Conservation (phyloP, 768 basidiomycete genomes). For the Serendipita indica region DNA sequence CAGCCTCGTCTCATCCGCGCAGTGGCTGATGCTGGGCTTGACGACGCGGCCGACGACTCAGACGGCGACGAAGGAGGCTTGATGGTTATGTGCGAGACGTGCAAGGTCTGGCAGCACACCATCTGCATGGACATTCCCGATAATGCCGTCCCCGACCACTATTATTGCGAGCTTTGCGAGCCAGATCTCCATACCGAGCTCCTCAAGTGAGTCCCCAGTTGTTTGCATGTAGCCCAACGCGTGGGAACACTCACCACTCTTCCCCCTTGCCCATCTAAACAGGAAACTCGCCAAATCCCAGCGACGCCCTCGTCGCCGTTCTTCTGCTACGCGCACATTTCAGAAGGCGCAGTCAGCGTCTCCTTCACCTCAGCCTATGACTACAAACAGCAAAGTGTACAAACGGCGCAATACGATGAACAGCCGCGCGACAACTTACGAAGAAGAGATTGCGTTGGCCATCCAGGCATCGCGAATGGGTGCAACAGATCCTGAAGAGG, state of each 20-base stretch:
- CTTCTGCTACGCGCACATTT: slow-evolving; percentile 15
- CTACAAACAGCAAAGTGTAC: slow-evolving; percentile 31
- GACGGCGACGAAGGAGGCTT: slow-evolving; percentile 58
- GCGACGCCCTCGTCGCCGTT: not conserved
- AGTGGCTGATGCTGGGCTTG: slow-evolving; percentile 9
- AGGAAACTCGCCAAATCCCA: slow-evolving; percentile 1
- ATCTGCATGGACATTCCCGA: slow-evolving; percentile 86
- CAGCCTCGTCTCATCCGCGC: slow-evolving; percentile 8
- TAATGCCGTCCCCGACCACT: slow-evolving; percentile 61
- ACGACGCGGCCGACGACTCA: not conserved
- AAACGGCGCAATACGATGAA: slow-evolving; percentile 97
- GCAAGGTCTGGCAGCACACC: slow-evolving; percentile 97
- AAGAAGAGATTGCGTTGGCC: slow-evolving; percentile 43
- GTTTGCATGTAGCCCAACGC: not conserved
- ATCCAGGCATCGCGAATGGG: slow-evolving; percentile 9
- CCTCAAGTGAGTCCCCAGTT: slow-evolving; percentile 52
- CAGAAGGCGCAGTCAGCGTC: slow-evolving; percentile 48
- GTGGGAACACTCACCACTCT: slow-evolving; percentile 17
- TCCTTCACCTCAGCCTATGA: slow-evolving; percentile 33
- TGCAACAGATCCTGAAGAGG: slow-evolving; percentile 29
- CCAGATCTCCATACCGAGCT: slow-evolving; percentile 76
- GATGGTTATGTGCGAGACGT: slow-evolving; percentile 95
- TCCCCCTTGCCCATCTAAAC: slow-evolving; percentile 17
- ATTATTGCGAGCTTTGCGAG: slow-evolving; percentile 87
- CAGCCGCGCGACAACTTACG: slow-evolving; percentile 85